phyloP scores from a whole-genome alignment of 129 eudicot genomes.

The Artemisia annua region DNA sequence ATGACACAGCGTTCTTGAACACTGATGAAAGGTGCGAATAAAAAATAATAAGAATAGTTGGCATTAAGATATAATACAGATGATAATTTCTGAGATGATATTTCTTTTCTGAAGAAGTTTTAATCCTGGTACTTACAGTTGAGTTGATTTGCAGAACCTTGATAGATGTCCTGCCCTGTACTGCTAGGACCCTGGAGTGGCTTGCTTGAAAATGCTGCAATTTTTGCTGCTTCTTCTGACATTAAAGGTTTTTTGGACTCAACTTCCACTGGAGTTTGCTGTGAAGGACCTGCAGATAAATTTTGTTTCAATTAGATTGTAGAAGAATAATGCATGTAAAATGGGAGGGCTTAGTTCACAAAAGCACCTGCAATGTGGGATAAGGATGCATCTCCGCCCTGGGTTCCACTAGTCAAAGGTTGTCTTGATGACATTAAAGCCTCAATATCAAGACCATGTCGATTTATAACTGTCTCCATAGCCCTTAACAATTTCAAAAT shows the following conservation, averaged over 20 bases:
- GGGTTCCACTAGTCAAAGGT: slow-evolving; percentile 69
- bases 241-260: slow-evolving; percentile 49
- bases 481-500: slow-evolving; percentile 58
- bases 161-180: slow-evolving; percentile 65
- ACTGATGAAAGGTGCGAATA: background rate
- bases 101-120: background rate
- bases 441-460: slow-evolving; percentile 86
- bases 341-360: background rate
- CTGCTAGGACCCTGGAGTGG: slow-evolving; percentile 50
- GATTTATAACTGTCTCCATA: slow-evolving; percentile 95
- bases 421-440: slow-evolving; percentile 69
- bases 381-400: slow-evolving; percentile 63
- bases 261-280: slow-evolving; percentile 45
- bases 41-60: background rate
- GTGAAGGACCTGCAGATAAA: slow-evolving; percentile 68
- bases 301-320: slow-evolving; percentile 16
- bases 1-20: background rate
- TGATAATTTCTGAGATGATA: background rate
- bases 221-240: slow-evolving; percentile 47
- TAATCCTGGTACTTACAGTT: slow-evolving; percentile 34
- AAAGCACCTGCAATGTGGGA: slow-evolving; percentile 66
- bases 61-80: background rate
- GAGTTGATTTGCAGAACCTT: slow-evolving; percentile 60
- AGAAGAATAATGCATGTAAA: slow-evolving; percentile 12
- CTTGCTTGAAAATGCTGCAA: slow-evolving; percentile 56